Percentiles rank a stretch among this genome's conserved stretches.
These are phyloP conservation scores for Aspergillus intermedius DNA, from an alignment of 2,329 filamentous ascomycete species.

Conservation along the genomic window DNA sequence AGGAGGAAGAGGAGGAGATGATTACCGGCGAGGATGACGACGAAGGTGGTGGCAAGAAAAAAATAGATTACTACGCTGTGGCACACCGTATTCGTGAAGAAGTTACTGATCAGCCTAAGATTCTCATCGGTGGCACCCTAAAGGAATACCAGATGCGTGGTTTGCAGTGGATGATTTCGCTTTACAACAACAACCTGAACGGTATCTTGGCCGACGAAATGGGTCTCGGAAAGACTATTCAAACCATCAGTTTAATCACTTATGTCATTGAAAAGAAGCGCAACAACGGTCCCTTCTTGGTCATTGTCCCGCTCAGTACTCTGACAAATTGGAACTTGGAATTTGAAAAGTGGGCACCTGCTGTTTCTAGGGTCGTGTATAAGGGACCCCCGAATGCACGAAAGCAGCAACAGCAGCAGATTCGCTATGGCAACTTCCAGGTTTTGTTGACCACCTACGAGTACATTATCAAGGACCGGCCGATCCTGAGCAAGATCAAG, in stretches of 20 bases:
- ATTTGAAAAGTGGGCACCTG: slow-evolving; percentile 97
- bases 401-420: slow-evolving; percentile 87
- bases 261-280: slow-evolving; percentile 95
- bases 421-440: slow-evolving; percentile 91
- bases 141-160: slow-evolving; percentile 99
- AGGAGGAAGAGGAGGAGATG: slow-evolving; percentile 61
- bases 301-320: slow-evolving; percentile 94
- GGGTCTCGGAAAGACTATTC: slow-evolving; percentile 99
- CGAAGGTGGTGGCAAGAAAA: slow-evolving; percentile 57
- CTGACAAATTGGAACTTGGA: slow-evolving; percentile 98
- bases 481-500: slow-evolving; percentile 93
- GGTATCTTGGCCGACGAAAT: slow-evolving; percentile 98
- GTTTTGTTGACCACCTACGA: slow-evolving; percentile 96
- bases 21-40: slow-evolving; percentile 62
- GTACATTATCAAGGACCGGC: slow-evolving; percentile 98
- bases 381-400: slow-evolving; percentile 86
- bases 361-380: slow-evolving; percentile 81
- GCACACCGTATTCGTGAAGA: slow-evolving; percentile 94
- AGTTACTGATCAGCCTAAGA: slow-evolving; percentile 71
- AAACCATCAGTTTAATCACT: slow-evolving; percentile 95
- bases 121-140: slow-evolving; percentile 82
- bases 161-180: slow-evolving; percentile 98
- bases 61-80: slow-evolving; percentile 98
- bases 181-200: slow-evolving; percentile 99
- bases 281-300: slow-evolving; percentile 85